Evolutionary conservation across 2,329 filamentous ascomycete genomes (phyloP).

Genomic region (Botrytis galanthina): DNA sequence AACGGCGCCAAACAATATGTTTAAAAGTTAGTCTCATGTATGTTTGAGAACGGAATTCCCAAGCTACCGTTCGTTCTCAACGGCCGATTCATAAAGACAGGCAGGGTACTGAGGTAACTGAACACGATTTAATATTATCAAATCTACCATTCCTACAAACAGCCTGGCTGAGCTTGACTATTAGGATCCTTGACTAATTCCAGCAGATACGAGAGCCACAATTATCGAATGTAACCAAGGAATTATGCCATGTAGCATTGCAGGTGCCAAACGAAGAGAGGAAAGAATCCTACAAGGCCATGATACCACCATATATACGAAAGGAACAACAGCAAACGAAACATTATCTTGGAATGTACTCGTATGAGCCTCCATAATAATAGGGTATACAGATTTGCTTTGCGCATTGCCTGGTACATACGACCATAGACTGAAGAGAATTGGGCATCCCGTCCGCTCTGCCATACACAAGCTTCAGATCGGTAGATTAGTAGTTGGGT

Average conservation of each 20-base stretch:
- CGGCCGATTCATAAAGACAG: neutral
- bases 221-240: neutral
- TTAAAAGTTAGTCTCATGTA: neutral
- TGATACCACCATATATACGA: neutral
- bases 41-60: neutral
- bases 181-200: neutral
- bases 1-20: neutral
- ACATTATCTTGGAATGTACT: too few relatives aligned
- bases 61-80: neutral
- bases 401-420: accelerated
- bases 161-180: neutral
- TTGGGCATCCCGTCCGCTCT: slow-evolving; percentile 12
- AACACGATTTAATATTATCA: slow-evolving; percentile 4
- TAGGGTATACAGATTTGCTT: neutral
- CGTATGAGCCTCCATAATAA: neutral
- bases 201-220: slow-evolving; percentile 7
- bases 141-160: neutral
- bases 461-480: slow-evolving; percentile 9
- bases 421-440: slow-evolving; percentile 3
- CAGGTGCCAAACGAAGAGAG: neutral
- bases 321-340: neutral
- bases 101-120: neutral
- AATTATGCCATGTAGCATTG: neutral
- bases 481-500: slow-evolving; percentile 13
- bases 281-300: neutral